Evolutionary conservation across 495 filamentous ascomycete species (phyloP).

Genomic region (Lasiosphaeriaceae sp.): DNA sequence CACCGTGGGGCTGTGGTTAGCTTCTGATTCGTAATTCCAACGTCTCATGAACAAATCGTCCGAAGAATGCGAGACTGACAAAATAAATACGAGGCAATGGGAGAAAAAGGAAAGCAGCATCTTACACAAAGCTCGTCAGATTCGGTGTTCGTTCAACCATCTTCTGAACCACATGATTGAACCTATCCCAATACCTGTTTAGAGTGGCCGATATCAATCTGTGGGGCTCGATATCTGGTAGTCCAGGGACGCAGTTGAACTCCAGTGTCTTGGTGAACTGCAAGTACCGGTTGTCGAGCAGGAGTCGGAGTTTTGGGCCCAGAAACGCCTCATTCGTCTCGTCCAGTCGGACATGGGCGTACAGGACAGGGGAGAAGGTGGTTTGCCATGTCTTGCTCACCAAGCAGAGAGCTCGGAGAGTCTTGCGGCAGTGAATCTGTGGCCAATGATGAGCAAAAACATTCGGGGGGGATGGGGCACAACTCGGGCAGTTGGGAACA

Average conservation of each 20-base stretch:
- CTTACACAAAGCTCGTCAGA: background rate
- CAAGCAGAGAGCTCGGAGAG: background rate
- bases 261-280: background rate
- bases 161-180: background rate
- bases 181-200: background rate
- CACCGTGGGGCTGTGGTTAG: no score
- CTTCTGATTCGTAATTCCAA: no score
- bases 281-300: background rate
- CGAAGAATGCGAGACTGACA: no score
- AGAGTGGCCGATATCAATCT: background rate
- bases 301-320: background rate
- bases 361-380: background rate
- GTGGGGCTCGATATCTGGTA: no score
- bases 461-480: no score
- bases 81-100: no score
- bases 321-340: background rate
- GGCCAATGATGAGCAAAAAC: background rate
- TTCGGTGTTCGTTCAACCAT: background rate
- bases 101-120: background rate
- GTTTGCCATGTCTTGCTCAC: background rate
- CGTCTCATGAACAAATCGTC: no score
- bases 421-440: background rate
- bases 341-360: background rate
- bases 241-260: background rate
- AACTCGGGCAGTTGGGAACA: background rate